Evolutionary conservation across 179 eudicot genomes (phyloP).

Genomic region (Beta macrorhiza): DNA sequence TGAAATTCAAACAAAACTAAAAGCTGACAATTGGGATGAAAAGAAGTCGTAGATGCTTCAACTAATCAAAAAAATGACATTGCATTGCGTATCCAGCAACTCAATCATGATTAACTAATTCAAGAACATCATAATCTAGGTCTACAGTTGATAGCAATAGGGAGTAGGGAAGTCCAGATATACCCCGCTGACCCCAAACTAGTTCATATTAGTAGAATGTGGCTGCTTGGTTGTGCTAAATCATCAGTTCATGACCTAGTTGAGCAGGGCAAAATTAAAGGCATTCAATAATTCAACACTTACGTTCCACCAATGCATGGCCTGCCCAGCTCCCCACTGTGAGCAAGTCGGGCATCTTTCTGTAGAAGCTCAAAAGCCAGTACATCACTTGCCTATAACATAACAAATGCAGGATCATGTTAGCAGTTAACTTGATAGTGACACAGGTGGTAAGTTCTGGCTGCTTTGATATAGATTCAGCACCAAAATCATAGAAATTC

Average conservation of each 20-base stretch:
- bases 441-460: background rate
- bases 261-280: background rate
- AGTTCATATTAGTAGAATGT: background rate
- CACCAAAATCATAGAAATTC: background rate
- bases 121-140: background rate
- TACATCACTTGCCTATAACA: slow-evolving; percentile 84
- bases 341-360: slow-evolving; percentile 81
- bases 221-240: too few relatives aligned
- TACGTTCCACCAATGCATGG: slow-evolving; percentile 85
- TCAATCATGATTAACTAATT: background rate
- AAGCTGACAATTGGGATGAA: background rate
- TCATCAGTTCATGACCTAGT: background rate
- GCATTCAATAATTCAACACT: slow-evolving; percentile 24
- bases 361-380: slow-evolving; percentile 96
- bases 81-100: background rate
- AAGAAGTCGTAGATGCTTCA: background rate
- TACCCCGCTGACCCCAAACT: background rate
- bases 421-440: background rate
- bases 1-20: background rate
- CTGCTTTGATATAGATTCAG: background rate
- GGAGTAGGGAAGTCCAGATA: background rate
- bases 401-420: background rate
- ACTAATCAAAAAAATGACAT: background rate
- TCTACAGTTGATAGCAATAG: background rate
- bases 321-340: slow-evolving; percentile 66